These are phyloP conservation scores for Monilinia polystroma DNA, from an alignment of 2,329 filamentous ascomycete species.

Conservation along the genomic window DNA sequence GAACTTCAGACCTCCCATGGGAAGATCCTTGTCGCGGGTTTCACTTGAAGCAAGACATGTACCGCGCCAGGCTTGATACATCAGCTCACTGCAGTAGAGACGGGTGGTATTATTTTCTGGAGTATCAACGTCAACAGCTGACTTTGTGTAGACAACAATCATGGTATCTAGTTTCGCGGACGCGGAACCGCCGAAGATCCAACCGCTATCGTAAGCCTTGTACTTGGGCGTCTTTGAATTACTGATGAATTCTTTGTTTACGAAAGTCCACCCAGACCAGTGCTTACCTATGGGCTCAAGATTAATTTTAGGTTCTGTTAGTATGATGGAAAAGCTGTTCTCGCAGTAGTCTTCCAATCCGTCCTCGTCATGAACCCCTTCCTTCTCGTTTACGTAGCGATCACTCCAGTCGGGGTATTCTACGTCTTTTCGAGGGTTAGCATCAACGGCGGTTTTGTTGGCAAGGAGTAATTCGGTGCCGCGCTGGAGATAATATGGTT, in stretches of 20 bases:
- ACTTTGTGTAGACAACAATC: background rate
- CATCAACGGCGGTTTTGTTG: background rate
- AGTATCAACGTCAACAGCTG: background rate
- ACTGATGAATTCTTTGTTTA: too few relatives aligned
- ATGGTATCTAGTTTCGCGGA: background rate
- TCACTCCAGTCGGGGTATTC: background rate
- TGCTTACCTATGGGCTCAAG: too few relatives aligned
- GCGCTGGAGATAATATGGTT: background rate
- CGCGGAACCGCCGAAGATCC: background rate
- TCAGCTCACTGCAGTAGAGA: conserved; percentile 1
- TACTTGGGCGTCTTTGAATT: too few relatives aligned
- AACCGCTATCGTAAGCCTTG: too few relatives aligned
- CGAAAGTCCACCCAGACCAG: too few relatives aligned
- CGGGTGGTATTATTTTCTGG: background rate
- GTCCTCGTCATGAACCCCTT: background rate
- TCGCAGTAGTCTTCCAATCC: too few relatives aligned
- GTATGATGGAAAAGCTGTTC: background rate
- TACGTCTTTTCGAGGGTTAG: background rate
- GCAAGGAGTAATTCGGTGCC: background rate
- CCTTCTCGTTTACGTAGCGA: background rate
- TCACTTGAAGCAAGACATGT: background rate
- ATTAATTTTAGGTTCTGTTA: background rate
- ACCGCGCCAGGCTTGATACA: conserved; percentile 4
- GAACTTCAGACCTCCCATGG: background rate
- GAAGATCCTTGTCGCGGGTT: too few relatives aligned